Evolutionary conservation across 225 moss, liverwort and hornwort genomes (phyloP), one percentile per base, ranked within the genome.

Genomic region (Antitrichia curtipendula): DNA sequence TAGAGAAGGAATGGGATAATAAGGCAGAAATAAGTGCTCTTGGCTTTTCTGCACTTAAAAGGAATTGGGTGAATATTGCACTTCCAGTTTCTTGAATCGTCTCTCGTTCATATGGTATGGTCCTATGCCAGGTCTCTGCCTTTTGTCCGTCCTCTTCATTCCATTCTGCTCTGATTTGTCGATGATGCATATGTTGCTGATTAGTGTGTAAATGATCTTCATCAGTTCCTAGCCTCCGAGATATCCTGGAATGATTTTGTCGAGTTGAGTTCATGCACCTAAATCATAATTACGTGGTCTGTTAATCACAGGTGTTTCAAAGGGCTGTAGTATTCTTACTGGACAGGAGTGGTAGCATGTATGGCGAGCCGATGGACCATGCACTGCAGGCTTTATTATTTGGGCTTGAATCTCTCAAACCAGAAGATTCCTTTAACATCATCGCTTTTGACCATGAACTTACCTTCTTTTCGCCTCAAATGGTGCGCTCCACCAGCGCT

Each of bases 301-400:
- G 54, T 83, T 85, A 32, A 38, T 18, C 27, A 69, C 92, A 95
- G 96, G 95, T 91, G 43, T 96, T 95, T 90, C 94, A 87, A 88
- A 93, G 94, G 82, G 96, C 95, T 85, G 95, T 95, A 21, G 86
- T 95, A 25, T 96, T 96, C 86, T 80, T 95, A 87, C 85, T 96
- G 82, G 96, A 96, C 87, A 92, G 95, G 86, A 95, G 96, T 89
- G 96, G 96, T 28, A 95, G 95, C 86, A 96, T 96, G 96, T 89
- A 86, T 50, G 94, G 96, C 43, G 93, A 92, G 77, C 95, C 95
- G n/a, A 91, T 96, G 86, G 90, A 92, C 7, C 93, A 94, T 89
- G 96, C 96, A 23, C 82, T 92, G 58, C 93, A 94, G 89, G 95
- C 96, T 74, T 91, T 96, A 20, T 81, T 84, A 47, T 94, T 95